Base-by-base conservation (phyloP, 2,329 filamentous ascomycete species). In the Cladosporium velox region DNA sequence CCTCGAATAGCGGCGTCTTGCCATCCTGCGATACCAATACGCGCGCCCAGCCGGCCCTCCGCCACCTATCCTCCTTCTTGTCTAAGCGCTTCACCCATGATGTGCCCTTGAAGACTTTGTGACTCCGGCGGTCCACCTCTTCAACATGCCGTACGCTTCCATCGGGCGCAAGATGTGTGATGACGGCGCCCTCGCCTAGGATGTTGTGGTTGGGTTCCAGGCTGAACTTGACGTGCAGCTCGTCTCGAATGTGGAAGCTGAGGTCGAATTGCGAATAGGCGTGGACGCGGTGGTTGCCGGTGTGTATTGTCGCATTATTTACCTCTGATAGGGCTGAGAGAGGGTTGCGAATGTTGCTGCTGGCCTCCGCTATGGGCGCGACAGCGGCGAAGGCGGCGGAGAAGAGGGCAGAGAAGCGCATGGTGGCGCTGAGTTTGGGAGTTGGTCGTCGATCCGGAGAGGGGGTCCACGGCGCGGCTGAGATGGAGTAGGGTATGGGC, bases 201-300 rank as follows among this genome's bases (percentile, higher is more conserved):
- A 98, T 88, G 79, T 98, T 92, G 80, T 96, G 88, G 77, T 98
- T 98, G 4, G 95, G 95, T 76, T 95, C 89, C 59, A 99, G 85
- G 65, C 87, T 85, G 62, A 99, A 85, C 70, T 92, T 91, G 73
- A 98, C 83, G 71, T 88, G 86, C 69, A 93, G 86, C 67, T 85
- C 81, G 63, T 86, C 84, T 67, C 86, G 82, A 41, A 97, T 81
- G 66, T 87, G 83, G 77, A 99, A 97, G 34, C 87, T 89, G 68
- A 99, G 82, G 73, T 97, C 91, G 78, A 99, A 99, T 26, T 87
- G 82, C 15, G 93, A 94, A 65, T 91, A 83, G 59, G 93, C 89
- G 75, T 95, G 89, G 57, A 97, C 87, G 67, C 90, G 88, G 76
- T 92, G 88, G 55, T 90, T 91, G 18, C 90, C 88, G 0, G 93